Conservation (phyloP, 108 stramenopile genomes). For the Cyclotella sp. region DNA sequence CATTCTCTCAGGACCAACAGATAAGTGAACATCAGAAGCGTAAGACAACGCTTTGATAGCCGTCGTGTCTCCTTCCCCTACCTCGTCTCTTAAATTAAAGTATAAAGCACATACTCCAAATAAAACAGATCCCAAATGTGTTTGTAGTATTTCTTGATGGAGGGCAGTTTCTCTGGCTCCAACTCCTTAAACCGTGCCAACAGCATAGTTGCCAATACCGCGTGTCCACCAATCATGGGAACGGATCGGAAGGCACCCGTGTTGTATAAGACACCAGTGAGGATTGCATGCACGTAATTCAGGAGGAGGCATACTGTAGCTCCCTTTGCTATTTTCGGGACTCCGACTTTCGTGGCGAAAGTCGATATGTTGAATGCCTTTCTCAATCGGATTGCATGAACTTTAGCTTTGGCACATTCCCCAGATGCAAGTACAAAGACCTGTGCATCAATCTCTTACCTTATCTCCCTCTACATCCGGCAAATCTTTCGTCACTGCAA, state of each 20-base stretch:
- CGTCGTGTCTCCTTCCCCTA: too few relatives aligned
- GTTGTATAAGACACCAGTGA: constrained; percentile 67
- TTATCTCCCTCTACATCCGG: constrained; percentile 96
- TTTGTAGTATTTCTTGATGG: constrained; percentile 94
- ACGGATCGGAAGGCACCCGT: constrained; percentile 75
- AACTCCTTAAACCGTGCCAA: constrained; percentile 64
- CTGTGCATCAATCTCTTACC: constrained; percentile 25
- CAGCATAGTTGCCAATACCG: constrained; percentile 68
- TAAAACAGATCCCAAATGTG: constrained; percentile 98
- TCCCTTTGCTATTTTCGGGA: constrained; percentile 82
- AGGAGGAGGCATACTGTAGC: constrained; percentile 76
- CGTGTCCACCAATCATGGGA: constrained; percentile 94
- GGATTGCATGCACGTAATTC: constrained; percentile 92
- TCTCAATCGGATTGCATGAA: background rate
- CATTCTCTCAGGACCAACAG: too few relatives aligned
- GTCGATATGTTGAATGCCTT: constrained; percentile 87
- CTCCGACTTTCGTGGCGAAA: constrained; percentile 89
- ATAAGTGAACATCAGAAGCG: too few relatives aligned
- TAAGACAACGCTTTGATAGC: too few relatives aligned
- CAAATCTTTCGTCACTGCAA: constrained; percentile 96
- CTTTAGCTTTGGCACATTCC: background rate
- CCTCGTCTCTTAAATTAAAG: constrained; percentile 78
- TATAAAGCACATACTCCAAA: constrained; percentile 93
- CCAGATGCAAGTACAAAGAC: background rate
- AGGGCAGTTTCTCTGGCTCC: constrained; percentile 78